Conservation (phyloP, 441 rosid species). For the Jatropha podagrica region DNA sequence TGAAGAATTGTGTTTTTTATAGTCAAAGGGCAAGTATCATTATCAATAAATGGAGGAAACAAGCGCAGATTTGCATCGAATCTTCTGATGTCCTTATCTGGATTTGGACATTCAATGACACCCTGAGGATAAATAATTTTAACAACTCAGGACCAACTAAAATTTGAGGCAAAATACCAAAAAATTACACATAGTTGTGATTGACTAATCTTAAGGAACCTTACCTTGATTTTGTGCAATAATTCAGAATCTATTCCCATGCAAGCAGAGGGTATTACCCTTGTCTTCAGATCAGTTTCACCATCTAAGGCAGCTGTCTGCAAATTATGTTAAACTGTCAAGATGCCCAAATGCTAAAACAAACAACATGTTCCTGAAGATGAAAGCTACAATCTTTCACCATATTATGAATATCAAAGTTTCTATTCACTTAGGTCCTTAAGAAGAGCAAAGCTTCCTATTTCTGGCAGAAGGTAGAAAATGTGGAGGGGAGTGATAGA, state of each 20-base stretch:
- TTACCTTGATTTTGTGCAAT: slow-evolving; percentile 92
- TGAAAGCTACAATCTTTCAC: background rate
- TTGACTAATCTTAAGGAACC: slow-evolving; percentile 20
- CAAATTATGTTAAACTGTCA: slow-evolving; percentile 31
- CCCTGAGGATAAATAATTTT: slow-evolving; percentile 52
- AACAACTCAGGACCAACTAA: slow-evolving; percentile 8
- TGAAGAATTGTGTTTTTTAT: slow-evolving; percentile 95
- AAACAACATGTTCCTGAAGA: background rate
- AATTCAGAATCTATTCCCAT: slow-evolving; percentile 87
- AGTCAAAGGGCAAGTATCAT: slow-evolving; percentile 89
- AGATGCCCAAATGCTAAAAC: slow-evolving; percentile 12
- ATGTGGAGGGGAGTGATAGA: background rate
- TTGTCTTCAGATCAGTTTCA: slow-evolving; percentile 96
- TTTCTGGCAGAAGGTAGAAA: background rate
- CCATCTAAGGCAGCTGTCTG: slow-evolving; percentile 98
- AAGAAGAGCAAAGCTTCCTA: background rate
- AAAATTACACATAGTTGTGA: background rate
- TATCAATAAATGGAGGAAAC: slow-evolving; percentile 97
- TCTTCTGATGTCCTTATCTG: slow-evolving; percentile 96
- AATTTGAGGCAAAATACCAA: slow-evolving; percentile 10
- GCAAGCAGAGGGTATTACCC: slow-evolving; percentile 89
- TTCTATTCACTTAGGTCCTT: background rate
- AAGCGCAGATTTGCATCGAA: slow-evolving; percentile 96
- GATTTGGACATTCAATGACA: slow-evolving; percentile 93
- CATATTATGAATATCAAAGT: background rate